Conservation (phyloP, 108 stramenopile genomes). For the Fistulifera pelliculosa region DNA sequence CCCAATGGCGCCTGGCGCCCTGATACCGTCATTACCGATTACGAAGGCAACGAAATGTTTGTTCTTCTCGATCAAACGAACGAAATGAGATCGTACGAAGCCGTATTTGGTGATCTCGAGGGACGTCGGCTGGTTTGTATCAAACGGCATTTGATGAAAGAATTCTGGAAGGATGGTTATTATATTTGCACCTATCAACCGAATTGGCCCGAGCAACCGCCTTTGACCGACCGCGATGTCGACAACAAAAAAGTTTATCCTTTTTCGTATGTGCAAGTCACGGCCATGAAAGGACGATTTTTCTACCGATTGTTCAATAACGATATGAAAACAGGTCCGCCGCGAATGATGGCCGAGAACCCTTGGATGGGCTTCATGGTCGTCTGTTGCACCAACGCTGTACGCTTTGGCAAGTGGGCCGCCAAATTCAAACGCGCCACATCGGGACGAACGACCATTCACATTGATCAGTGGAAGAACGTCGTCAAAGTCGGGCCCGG, state of each 20-base stretch:
- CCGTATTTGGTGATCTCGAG: constrained; percentile 36
- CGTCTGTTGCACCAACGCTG: constrained; percentile 33
- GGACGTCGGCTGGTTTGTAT: constrained; percentile 34
- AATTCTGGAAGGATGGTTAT: constrained; percentile 33
- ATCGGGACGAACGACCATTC: constrained; percentile 15
- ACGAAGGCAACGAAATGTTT: constrained; percentile 30
- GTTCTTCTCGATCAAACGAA: constrained; percentile 30
- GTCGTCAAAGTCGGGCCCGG: constrained; percentile 28
- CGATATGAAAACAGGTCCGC: neutral
- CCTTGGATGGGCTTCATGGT: constrained; percentile 42
- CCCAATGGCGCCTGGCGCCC: constrained; percentile 37
- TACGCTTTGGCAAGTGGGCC: constrained; percentile 34
- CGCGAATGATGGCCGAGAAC: constrained; percentile 13
- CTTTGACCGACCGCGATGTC: constrained; percentile 28
- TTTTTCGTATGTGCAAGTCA: constrained; percentile 24
- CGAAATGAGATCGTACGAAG: constrained; percentile 36
- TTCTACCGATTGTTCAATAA: constrained; percentile 7
- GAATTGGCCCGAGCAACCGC: constrained; percentile 30
- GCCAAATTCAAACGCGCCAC: constrained; percentile 18
- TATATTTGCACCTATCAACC: constrained; percentile 42
- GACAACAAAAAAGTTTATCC: constrained; percentile 34
- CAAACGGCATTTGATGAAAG: constrained; percentile 28
- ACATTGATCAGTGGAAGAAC: constrained; percentile 35
- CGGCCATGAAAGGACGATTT: constrained; percentile 28
- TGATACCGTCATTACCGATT: constrained; percentile 38